Evolutionary conservation across 441 rosid genomes (phyloP).

Genomic region (Populus hybrid): DNA sequence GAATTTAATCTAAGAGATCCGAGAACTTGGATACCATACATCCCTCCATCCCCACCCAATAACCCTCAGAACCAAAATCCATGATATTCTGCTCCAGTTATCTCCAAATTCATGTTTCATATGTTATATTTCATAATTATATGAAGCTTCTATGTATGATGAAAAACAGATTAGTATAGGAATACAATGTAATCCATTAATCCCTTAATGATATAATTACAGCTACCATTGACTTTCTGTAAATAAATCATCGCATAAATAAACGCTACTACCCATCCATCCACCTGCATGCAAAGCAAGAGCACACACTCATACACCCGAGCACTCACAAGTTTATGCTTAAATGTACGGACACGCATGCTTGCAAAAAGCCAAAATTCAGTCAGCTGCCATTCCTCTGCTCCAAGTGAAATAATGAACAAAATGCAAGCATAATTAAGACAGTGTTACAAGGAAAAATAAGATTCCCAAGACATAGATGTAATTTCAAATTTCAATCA

Average conservation of each 20-base stretch:
- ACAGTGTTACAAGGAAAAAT: not conserved
- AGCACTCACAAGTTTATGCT: not conserved
- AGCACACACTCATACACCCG: not conserved
- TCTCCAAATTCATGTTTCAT: not conserved
- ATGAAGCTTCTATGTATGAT: constrained; percentile 19
- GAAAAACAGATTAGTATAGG: constrained; percentile 4
- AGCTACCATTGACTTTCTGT: not conserved
- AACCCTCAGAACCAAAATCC: constrained; percentile 31
- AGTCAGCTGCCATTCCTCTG: not conserved
- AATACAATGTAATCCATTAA: not conserved
- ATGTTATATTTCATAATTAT: constrained; percentile 10
- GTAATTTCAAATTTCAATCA: not conserved
- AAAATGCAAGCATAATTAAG: not conserved
- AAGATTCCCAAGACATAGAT: not conserved
- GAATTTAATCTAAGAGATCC: constrained; percentile 29
- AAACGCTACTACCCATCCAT: too few relatives aligned
- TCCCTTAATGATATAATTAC: constrained; percentile 2
- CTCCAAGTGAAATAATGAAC: not conserved
- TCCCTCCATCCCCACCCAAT: constrained; percentile 45
- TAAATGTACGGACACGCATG: not conserved
- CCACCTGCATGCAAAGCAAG: not conserved
- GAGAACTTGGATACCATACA: constrained; percentile 36
- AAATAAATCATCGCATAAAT: not conserved
- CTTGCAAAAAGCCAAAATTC: not conserved
- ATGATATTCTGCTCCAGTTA: constrained; percentile 22